A percentile compares a stretch with the other conserved stretches of the same genome.
Evolutionary conservation across 164 flowering plant species (phyloP).

Genomic region (Nelumbo lutea): DNA sequence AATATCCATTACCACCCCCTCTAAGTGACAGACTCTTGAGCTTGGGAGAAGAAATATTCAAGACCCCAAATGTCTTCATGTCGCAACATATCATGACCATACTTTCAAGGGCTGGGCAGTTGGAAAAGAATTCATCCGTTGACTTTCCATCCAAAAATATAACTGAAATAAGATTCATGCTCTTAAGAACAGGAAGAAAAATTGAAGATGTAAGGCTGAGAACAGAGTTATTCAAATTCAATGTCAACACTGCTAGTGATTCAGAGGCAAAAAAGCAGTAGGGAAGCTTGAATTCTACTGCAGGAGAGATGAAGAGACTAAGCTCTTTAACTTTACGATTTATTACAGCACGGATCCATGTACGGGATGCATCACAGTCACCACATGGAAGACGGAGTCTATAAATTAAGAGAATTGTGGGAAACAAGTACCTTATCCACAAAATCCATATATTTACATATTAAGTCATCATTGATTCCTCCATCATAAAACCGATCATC

Average conservation of each 20-base stretch:
- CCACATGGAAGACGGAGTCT: neutral
- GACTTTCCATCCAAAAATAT: slow-evolving; percentile 8
- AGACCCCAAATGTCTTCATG: slow-evolving; percentile 3
- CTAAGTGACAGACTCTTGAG: slow-evolving; percentile 13
- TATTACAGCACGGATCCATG: slow-evolving; percentile 14
- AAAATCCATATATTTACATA: neutral
- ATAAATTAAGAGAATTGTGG: no score
- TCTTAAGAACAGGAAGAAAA: slow-evolving; percentile 17
- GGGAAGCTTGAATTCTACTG: slow-evolving; percentile 11
- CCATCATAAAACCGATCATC: neutral
- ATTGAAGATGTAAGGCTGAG: slow-evolving; percentile 13
- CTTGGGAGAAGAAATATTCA: slow-evolving; percentile 12
- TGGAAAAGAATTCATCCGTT: slow-evolving; percentile 9
- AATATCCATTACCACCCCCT: slow-evolving; percentile 4
- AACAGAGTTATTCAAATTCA: slow-evolving; percentile 1
- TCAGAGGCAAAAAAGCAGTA: slow-evolving; percentile 7
- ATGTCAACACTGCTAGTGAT: slow-evolving; percentile 8
- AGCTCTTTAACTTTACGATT: slow-evolving; percentile 19
- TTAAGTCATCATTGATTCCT: no score
- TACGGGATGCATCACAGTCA: neutral
- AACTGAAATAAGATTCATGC: slow-evolving; percentile 12
- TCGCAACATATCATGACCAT: slow-evolving; percentile 12
- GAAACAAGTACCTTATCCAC: neutral
- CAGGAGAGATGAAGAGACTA: slow-evolving; percentile 9
- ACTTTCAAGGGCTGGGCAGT: slow-evolving; percentile 19